Conservation (phyloP, 176 grass and related monocot species). For the Microstegium vimineum region DNA sequence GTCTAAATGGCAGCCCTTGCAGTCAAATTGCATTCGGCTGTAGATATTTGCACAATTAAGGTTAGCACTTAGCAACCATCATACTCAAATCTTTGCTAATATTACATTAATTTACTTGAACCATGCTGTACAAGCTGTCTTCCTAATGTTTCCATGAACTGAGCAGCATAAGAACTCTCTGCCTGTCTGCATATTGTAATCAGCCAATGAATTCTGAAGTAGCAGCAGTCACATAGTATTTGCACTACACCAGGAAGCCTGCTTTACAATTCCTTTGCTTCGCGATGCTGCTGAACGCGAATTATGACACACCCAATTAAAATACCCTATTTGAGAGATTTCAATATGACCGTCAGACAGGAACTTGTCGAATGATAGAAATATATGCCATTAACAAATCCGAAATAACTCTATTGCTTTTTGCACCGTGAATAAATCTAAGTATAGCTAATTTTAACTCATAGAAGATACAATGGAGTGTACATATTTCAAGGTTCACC, state of each 20-base stretch:
- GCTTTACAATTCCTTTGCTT: conserved; percentile 86
- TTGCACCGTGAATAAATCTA: conserved; percentile 26
- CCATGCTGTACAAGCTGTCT: conserved; percentile 44
- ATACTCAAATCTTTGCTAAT: conserved; percentile 26
- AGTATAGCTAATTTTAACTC: conserved; percentile 20
- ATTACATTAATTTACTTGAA: conserved; percentile 39
- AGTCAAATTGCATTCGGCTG: conserved; percentile 15
- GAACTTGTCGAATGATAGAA: conserved; percentile 49
- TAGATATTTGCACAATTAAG: conserved; percentile 26
- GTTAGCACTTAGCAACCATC: conserved; percentile 34
- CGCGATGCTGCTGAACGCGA: conserved; percentile 73
- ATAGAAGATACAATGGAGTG: conserved; percentile 21
- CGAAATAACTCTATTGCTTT: conserved; percentile 29
- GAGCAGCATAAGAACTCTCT: conserved; percentile 62
- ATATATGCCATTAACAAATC: conserved; percentile 49
- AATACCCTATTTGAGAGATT: conserved; percentile 97
- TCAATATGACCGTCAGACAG: conserved; percentile 75
- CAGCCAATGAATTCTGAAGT: conserved; percentile 56
- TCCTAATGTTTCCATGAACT: conserved; percentile 45
- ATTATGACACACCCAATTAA: conserved; percentile 94
- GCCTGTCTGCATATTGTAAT: conserved; percentile 52
- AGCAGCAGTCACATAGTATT: conserved; percentile 48
- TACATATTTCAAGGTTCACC: conserved; percentile 16
- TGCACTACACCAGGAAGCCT: conserved; percentile 62
- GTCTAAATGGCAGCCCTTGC: conserved; percentile 23